These are phyloP conservation scores for Margaritispora aquatica DNA, from an alignment of 495 filamentous ascomycete species.

Conservation along the genomic window DNA sequence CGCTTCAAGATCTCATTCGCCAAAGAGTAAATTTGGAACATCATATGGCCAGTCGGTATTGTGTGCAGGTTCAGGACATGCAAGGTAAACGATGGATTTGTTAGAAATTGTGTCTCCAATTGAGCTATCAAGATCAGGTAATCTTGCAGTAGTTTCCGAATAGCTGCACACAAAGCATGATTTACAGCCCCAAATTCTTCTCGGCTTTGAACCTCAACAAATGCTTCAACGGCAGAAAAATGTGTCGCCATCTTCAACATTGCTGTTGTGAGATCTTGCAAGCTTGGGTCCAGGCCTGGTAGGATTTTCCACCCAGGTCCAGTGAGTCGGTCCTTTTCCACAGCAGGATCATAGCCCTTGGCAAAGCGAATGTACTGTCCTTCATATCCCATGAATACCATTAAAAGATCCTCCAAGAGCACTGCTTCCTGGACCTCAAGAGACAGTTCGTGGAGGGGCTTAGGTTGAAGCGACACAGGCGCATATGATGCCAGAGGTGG, in stretches of 20 bases:
- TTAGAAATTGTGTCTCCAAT: constrained; percentile 85
- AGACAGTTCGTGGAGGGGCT: constrained; percentile 63
- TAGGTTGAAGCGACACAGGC: constrained; percentile 66
- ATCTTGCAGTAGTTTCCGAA: constrained; percentile 85
- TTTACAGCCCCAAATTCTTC: constrained; percentile 95
- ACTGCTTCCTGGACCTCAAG: constrained; percentile 77
- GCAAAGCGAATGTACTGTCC: constrained; percentile 90
- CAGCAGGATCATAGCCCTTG: constrained; percentile 69
- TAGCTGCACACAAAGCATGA: constrained; percentile 89
- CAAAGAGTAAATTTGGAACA: constrained; percentile 79
- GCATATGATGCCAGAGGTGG: constrained; percentile 69
- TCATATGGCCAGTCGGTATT: constrained; percentile 80
- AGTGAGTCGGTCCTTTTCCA: constrained; percentile 77
- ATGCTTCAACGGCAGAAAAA: constrained; percentile 83
- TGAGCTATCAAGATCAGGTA: constrained; percentile 90
- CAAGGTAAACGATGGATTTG: constrained; percentile 79
- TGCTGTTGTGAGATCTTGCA: constrained; percentile 78
- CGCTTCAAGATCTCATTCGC: constrained; percentile 81
- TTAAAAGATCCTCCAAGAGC: constrained; percentile 84
- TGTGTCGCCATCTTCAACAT: constrained; percentile 96
- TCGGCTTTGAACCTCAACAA: constrained; percentile 87
- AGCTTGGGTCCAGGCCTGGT: constrained; percentile 80
- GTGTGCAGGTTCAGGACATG: constrained; percentile 90
- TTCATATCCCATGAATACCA: constrained; percentile 98
- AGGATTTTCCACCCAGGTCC: constrained; percentile 77